A percentile compares a stretch with the other conserved stretches of the same genome.
These are phyloP conservation scores for Rhodotorula mucilaginosa DNA, from an alignment of 1,284 basidiomycete genomes.

Conservation along the genomic window DNA sequence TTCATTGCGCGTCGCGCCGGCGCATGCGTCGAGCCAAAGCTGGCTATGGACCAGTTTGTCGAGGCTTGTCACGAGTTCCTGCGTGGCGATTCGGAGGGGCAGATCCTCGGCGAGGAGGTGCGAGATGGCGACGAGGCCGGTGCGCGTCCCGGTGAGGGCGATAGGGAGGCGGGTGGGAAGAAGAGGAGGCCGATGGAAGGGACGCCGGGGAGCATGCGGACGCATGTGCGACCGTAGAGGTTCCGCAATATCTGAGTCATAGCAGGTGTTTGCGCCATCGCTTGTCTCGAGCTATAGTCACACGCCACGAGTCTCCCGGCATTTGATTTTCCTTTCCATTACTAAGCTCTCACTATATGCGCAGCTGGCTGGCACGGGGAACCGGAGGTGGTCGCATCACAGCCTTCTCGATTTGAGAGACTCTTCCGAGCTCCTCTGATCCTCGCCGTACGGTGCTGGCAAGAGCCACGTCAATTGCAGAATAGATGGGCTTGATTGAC, in stretches of 20 bases:
- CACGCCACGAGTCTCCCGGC: too few species aligned
- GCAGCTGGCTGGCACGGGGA: too few species aligned
- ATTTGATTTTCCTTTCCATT: too few species aligned
- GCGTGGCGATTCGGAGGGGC: neutral
- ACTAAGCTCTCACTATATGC: too few species aligned
- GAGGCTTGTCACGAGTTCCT: conserved; percentile 25
- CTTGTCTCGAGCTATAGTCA: too few species aligned
- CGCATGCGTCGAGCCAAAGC: conserved; percentile 27
- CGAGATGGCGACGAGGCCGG: conserved; percentile 19
- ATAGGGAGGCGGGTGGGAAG: conserved; percentile 3
- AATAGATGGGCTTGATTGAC: too few species aligned
- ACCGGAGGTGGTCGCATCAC: too few species aligned
- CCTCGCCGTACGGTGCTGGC: too few species aligned
- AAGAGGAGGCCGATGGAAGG: conserved; percentile 15
- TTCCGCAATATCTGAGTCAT: neutral
- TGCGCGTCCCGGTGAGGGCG: conserved; percentile 18
- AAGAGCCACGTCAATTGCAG: too few species aligned
- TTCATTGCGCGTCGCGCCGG: conserved; percentile 44
- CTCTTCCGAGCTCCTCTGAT: too few species aligned
- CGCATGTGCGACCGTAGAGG: conserved; percentile 5
- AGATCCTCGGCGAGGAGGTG: conserved; percentile 9
- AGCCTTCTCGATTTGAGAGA: too few species aligned
- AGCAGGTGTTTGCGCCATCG: neutral
- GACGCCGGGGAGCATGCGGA: conserved; percentile 11
- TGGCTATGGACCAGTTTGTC: conserved; percentile 12